Evolutionary conservation across 2,329 filamentous ascomycete species (phyloP).

Genomic region (Didymella pinodella): DNA sequence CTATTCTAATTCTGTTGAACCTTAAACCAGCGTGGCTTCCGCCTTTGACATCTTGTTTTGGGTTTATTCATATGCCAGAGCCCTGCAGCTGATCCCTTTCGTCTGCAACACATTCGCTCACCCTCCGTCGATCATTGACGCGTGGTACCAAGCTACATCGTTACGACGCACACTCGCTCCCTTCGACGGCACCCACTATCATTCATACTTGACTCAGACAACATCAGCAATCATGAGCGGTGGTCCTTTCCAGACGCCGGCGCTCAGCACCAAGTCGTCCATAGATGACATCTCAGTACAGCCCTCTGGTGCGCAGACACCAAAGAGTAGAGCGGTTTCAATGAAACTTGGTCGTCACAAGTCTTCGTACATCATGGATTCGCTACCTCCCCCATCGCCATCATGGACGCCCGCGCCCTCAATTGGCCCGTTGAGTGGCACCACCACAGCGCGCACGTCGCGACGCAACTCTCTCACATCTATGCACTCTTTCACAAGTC

Average conservation of each 20-base stretch:
- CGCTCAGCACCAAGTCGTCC: conserved; percentile 17
- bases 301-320: conserved; percentile 16
- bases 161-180: conserved; percentile 12
- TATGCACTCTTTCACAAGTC: conserved; percentile 20
- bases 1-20: conserved; percentile 21
- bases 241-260: conserved; percentile 20
- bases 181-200: conserved; percentile 6
- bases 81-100: conserved; percentile 12
- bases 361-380: conserved; percentile 22
- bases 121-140: conserved; percentile 19
- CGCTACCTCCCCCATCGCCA: conserved; percentile 25
- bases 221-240: conserved; percentile 14
- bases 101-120: conserved; percentile 14
- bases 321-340: conserved; percentile 18
- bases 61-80: conserved; percentile 17
- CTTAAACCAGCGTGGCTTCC: conserved; percentile 12
- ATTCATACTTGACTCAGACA: conserved; percentile 2
- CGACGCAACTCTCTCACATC: conserved; percentile 32
- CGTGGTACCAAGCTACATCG: conserved; percentile 9
- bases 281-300: conserved; percentile 15
- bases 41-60: conserved; percentile 11
- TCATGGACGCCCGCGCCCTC: conserved; percentile 24
- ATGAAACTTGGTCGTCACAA: conserved; percentile 24
- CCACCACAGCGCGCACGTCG: conserved; percentile 26
- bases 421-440: conserved; percentile 16